Evolutionary conservation across 768 basidiomycete species (phyloP).

Genomic region (Trametes coccinea): DNA sequence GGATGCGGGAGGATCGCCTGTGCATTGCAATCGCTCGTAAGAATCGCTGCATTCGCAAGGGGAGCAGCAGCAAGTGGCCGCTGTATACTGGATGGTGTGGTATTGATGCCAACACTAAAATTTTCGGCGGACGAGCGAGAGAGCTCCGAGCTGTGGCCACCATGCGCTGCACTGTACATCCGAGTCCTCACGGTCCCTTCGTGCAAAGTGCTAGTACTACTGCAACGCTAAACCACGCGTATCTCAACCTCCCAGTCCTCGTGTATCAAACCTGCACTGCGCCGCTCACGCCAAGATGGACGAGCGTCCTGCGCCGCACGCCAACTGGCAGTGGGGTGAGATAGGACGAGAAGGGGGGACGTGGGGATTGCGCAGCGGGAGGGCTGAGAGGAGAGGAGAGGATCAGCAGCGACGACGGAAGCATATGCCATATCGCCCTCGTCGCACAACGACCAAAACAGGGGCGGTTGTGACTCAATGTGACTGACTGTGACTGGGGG

Average conservation of each 20-base stretch:
- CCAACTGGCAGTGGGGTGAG: background rate
- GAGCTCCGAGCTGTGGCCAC: slow-evolving; percentile 17
- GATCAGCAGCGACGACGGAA: slow-evolving; percentile 8
- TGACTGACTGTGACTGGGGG: slow-evolving; percentile 15
- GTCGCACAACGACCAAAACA: background rate
- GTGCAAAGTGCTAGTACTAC: background rate
- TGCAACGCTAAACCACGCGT: slow-evolving; percentile 6
- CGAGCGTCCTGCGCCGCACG: background rate
- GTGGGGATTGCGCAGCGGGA: background rate
- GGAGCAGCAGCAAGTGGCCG: background rate
- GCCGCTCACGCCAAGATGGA: background rate
- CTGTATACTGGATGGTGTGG: too few relatives aligned
- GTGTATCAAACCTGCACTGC: background rate
- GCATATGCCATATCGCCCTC: background rate
- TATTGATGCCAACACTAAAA: background rate
- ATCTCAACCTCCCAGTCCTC: slow-evolving; percentile 8
- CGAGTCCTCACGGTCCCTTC: too few relatives aligned
- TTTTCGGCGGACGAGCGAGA: slow-evolving; percentile 15
- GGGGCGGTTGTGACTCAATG: background rate
- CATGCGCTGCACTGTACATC: background rate
- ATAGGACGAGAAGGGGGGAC: background rate
- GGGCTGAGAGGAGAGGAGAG: background rate
- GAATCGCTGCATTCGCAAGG: background rate
- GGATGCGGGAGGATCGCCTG: background rate
- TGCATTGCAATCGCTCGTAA: background rate